A percentile compares a stretch with the other conserved stretches of the same genome.
Conservation (phyloP, 345 rosid species). For the Lepidium aucheri region DNA sequence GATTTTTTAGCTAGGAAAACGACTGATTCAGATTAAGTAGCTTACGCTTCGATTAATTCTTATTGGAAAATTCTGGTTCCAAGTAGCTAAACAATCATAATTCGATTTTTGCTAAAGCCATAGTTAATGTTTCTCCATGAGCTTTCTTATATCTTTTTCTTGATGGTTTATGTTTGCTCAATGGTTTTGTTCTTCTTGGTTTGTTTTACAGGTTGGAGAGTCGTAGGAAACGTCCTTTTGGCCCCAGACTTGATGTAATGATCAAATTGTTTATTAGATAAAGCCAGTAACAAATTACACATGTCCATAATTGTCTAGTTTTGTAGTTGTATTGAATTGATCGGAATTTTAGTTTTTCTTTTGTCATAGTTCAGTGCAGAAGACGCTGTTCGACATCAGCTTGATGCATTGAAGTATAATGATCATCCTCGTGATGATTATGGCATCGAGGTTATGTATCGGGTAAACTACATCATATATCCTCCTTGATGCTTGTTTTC, state of each 20-base stretch:
- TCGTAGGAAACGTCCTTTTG: slow-evolving; percentile 81
- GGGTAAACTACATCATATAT: slow-evolving; percentile 38
- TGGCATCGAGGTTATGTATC: slow-evolving; percentile 85
- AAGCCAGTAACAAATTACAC: not conserved
- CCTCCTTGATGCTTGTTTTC: not conserved
- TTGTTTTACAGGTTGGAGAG: slow-evolving; percentile 70
- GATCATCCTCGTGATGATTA: slow-evolving; percentile 83
- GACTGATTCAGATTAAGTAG: not conserved
- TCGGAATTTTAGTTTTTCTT: slow-evolving; percentile 19
- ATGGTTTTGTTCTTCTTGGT: not conserved
- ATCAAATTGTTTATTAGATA: not conserved
- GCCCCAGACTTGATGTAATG: slow-evolving; percentile 74
- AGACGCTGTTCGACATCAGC: slow-evolving; percentile 74
- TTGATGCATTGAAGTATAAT: slow-evolving; percentile 79
- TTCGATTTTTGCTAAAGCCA: not conserved
- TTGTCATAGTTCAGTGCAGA: slow-evolving; percentile 77
- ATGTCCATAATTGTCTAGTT: not conserved
- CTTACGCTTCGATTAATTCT: not conserved
- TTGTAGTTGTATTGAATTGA: not conserved
- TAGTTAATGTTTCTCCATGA: not conserved
- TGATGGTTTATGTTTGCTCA: not conserved
- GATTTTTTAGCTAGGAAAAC: not conserved
- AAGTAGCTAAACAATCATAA: not conserved
- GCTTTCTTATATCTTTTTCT: not conserved
- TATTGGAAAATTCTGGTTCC: not conserved